Evolutionary conservation across 2,329 filamentous ascomycete species (phyloP), one percentile per base, ranked within the genome.

Genomic region (Claviceps africana): DNA sequence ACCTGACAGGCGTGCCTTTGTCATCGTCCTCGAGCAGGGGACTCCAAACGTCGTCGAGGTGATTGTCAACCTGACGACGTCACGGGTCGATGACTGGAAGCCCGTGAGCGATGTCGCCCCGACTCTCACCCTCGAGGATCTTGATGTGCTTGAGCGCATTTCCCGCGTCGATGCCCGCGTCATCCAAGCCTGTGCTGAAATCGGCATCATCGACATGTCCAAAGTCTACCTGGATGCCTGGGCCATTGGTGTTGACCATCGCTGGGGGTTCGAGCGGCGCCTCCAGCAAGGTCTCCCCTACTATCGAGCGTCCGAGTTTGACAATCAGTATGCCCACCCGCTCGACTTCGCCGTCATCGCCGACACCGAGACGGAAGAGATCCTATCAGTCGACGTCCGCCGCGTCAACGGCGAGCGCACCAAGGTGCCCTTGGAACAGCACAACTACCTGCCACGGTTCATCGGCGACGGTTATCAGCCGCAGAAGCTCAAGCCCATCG

Each of bases 151-250:
- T 3, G 86, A 91, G 66, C 73, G 75, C 40, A 70, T 87, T 28
- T 75, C 81, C 44, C 76, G 85, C 54, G 77, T 77, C 57, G 84
- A 90, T 59, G 73, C 82, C 0, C 83, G 82, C 56, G 85, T 90
- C 54, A 86, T 89, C 60, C 81, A 88, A 65, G 84, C 86, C 61
- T 91, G 86, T 61, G 77, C 75, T 2, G 78, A 89, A 35, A 70
- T 88, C 56, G 86, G 86, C 22, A 88, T 91, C 56, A 74, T 81
- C 58, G 85, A 90, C 59, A 91, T 91, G 86, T 71, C 85, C 66
- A 88, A 89, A 68, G 83, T 91, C 37, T 90, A 86, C 67, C 85
- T 86, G 64, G 86, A 91, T 65, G 85, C 84, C 43, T 91, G 86
- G 86, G 88, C 86, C 1, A 89, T 91, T 66, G 86, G 86, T 33